Percentiles rank a stretch among this genome's conserved stretches.
Evolutionary conservation across 257 asterid species (phyloP).

Genomic region (Paraleonurus japonicus): DNA sequence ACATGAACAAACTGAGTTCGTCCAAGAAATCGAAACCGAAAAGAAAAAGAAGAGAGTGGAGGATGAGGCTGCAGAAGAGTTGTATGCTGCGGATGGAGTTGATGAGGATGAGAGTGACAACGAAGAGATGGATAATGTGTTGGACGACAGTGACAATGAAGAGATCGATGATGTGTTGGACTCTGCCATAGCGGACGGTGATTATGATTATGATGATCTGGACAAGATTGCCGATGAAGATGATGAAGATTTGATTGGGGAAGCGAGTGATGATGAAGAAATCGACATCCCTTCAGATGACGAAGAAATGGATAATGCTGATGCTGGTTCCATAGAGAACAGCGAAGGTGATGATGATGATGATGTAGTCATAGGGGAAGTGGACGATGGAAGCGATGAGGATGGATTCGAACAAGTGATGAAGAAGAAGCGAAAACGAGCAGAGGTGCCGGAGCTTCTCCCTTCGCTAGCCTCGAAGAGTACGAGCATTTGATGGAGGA

Average conservation of each 20-base stretch:
- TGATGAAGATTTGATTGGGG: constrained; percentile 69
- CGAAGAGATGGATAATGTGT: constrained; percentile 58
- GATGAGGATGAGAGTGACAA: constrained; percentile 63
- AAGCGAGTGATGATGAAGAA: constrained; percentile 52
- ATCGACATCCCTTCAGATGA: constrained; percentile 41
- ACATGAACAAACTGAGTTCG: constrained; percentile 68
- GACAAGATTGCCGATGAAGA: constrained; percentile 62
- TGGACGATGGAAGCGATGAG: constrained; percentile 51
- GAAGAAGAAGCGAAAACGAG: constrained; percentile 39
- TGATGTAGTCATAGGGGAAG: constrained; percentile 46
- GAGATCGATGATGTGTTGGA: constrained; percentile 58
- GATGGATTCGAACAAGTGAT: constrained; percentile 5
- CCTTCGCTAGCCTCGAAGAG: constrained; percentile 72
- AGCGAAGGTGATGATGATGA: constrained; percentile 29
- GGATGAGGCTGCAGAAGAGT: constrained; percentile 75
- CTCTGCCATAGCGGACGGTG: constrained; percentile 35
- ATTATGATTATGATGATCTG: constrained; percentile 69
- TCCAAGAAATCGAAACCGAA: constrained; percentile 65
- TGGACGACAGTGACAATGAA: constrained; percentile 60
- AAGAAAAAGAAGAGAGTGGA: constrained; percentile 61
- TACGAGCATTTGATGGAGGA: constrained; percentile 60
- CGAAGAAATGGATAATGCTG: constrained; percentile 35
- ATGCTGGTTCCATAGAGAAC: constrained; percentile 21
- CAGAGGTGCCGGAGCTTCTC: constrained; percentile 42
- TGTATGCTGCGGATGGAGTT: constrained; percentile 49